Percentiles rank a stretch among this genome's conserved stretches.
These are phyloP conservation scores for Apiotrichum montevideense DNA, from an alignment of 1,284 basidiomycete species.

Conservation along the genomic window DNA sequence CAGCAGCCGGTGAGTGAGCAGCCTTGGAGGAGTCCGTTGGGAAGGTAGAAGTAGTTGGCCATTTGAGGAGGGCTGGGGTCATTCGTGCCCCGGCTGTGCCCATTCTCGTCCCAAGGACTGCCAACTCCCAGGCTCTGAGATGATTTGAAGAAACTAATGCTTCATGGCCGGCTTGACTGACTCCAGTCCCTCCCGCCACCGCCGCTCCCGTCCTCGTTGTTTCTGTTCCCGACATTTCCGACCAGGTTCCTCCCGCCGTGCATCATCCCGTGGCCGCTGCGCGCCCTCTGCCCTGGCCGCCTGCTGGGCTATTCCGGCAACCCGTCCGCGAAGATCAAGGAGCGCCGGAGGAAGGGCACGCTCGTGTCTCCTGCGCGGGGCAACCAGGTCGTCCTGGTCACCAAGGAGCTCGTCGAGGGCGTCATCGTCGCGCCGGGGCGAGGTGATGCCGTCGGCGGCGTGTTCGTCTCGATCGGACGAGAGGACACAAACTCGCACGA, in stretches of 20 bases:
- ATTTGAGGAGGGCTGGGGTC: too few relatives aligned
- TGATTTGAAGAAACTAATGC: too few relatives aligned
- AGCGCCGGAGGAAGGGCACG: conserved; percentile 24
- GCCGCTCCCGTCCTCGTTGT: conserved; percentile 21
- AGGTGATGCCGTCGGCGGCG: conserved; percentile 31
- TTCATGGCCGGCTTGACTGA: too few relatives aligned
- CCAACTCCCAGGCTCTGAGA: too few relatives aligned
- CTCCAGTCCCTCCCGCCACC: conserved; percentile 38
- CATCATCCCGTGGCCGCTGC: conserved; percentile 41
- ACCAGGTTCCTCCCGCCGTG: conserved; percentile 34
- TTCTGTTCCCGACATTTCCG: conserved; percentile 26
- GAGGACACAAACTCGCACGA: conserved; percentile 25
- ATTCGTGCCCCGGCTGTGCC: too few relatives aligned
- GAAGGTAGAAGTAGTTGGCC: too few relatives aligned
- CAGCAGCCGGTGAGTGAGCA: conserved; percentile 37
- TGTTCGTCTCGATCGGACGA: conserved; percentile 40
- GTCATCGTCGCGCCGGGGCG: conserved; percentile 32
- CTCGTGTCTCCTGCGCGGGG: conserved; percentile 25
- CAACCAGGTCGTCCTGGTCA: conserved; percentile 38
- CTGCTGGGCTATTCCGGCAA: conserved; percentile 30
- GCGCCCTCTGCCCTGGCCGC: conserved; percentile 36
- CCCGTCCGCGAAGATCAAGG: conserved; percentile 20
- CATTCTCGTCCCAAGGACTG: too few relatives aligned
- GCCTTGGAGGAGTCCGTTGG: too few relatives aligned
- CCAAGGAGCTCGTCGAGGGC: conserved; percentile 39